These are phyloP conservation scores for Metschnikowia matae DNA, from an alignment of 805 yeast genomes.

Conservation along the genomic window DNA sequence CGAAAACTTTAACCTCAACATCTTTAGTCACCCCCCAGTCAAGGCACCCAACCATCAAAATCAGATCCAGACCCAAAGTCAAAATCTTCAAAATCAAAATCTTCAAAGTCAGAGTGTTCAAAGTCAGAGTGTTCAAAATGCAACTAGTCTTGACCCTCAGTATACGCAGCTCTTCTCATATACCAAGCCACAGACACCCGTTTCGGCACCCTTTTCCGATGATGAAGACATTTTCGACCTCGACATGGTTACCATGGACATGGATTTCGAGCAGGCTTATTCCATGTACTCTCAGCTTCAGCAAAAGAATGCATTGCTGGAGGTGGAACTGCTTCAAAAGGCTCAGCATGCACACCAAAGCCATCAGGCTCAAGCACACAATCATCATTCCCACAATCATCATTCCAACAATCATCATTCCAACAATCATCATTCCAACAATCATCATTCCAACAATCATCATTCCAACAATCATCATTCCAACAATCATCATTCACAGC, in stretches of 20 bases:
- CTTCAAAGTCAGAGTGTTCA: too few relatives aligned
- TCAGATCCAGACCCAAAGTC: too few relatives aligned
- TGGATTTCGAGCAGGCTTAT: constrained; percentile 46
- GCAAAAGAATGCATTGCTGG: constrained; percentile 32
- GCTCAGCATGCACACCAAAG: constrained; percentile 26
- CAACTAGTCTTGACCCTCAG: neutral
- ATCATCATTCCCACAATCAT: too few relatives aligned
- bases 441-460: too few relatives aligned
- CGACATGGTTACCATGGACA: constrained; percentile 36
- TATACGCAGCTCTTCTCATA: constrained; percentile 3
- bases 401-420: too few relatives aligned
- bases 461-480: too few relatives aligned
- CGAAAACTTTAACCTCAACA: constrained; percentile 12
- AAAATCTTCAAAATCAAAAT: too few relatives aligned
- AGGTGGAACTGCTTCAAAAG: constrained; percentile 36
- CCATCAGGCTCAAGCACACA: too few relatives aligned
- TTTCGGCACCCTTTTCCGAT: constrained; percentile 12
- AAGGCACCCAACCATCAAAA: neutral
- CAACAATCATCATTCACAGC: too few relatives aligned
- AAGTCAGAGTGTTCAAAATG: too few relatives aligned
- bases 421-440: too few relatives aligned
- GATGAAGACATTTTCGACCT: constrained; percentile 20
- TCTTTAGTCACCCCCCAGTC: constrained; percentile 13
- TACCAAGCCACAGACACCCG: neutral
- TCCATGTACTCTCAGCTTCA: constrained; percentile 36